Conservation (phyloP, 73 alveolate species). For the Blepharisma stoltei region DNA sequence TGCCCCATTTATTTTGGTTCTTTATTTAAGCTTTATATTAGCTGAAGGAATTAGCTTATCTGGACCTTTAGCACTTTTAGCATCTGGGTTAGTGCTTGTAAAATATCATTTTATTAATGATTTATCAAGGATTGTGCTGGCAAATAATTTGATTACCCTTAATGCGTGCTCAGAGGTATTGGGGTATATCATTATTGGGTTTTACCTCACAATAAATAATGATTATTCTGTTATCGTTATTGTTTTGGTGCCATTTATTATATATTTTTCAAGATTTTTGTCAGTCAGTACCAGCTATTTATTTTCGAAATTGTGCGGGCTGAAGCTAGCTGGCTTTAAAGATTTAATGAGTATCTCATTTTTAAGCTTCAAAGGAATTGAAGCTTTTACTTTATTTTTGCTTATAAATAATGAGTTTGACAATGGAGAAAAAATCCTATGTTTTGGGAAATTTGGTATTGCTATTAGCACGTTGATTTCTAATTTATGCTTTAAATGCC, state of each 20-base stretch:
- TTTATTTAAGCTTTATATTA: neutral
- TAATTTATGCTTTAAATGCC: too few relatives aligned
- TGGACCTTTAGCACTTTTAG: neutral
- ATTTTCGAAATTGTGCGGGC: too few relatives aligned
- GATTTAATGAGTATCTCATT: too few relatives aligned
- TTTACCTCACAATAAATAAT: neutral
- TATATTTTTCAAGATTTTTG: too few relatives aligned
- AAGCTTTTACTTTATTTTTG: too few relatives aligned
- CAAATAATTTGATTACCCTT: neutral
- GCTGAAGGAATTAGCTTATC: neutral
- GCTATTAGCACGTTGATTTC: too few relatives aligned
- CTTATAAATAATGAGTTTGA: too few relatives aligned
- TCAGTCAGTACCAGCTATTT: too few relatives aligned
- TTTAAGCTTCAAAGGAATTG: too few relatives aligned
- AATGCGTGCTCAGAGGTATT: neutral
- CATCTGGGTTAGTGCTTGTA: neutral
- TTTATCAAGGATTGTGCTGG: neutral
- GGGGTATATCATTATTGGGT: neutral
- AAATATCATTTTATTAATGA: conserved; percentile 3
- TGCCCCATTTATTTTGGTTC: neutral
- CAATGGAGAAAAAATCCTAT: too few relatives aligned
- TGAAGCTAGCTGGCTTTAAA: too few relatives aligned
- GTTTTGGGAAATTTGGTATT: too few relatives aligned
- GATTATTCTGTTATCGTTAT: neutral
- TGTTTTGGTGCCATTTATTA: neutral